A percentile compares a stretch with the other conserved stretches of the same genome.
Conservation (phyloP, 2,329 filamentous ascomycete genomes). For the Claviceps sp. region DNA sequence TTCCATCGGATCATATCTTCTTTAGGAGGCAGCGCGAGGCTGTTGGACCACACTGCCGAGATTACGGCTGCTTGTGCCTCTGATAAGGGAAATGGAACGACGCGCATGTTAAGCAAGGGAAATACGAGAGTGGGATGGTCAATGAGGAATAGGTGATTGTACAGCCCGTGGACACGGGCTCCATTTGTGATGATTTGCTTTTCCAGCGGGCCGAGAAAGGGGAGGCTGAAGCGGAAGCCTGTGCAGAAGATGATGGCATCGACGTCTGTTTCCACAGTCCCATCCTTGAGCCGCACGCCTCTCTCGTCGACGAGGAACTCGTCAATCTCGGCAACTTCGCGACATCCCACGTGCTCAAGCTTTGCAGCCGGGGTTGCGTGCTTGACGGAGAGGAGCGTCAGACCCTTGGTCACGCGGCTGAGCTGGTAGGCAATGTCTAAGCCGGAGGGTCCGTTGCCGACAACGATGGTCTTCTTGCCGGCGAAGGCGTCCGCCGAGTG, state of each 20-base stretch:
- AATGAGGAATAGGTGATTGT: slow-evolving; percentile 67
- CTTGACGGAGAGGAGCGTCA: slow-evolving; percentile 52
- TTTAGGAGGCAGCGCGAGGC: slow-evolving; percentile 48
- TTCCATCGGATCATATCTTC: slow-evolving; percentile 62
- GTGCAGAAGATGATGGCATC: slow-evolving; percentile 80
- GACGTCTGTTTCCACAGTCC: slow-evolving; percentile 49
- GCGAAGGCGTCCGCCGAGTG: slow-evolving; percentile 49
- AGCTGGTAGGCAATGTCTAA: slow-evolving; percentile 75
- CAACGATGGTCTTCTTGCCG: slow-evolving; percentile 63
- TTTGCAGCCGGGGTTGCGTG: slow-evolving; percentile 33
- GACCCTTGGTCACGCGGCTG: slow-evolving; percentile 40
- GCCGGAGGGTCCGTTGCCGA: slow-evolving; percentile 76
- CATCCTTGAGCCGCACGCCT: slow-evolving; percentile 54
- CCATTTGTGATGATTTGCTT: slow-evolving; percentile 52
- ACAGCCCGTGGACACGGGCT: slow-evolving; percentile 55
- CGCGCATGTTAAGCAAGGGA: slow-evolving; percentile 59
- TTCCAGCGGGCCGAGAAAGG: slow-evolving; percentile 45
- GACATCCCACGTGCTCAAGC: slow-evolving; percentile 31
- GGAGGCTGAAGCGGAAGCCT: slow-evolving; percentile 75
- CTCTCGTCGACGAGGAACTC: slow-evolving; percentile 40
- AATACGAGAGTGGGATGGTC: slow-evolving; percentile 68
- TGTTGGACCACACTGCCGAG: slow-evolving; percentile 63
- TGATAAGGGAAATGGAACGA: slow-evolving; percentile 76
- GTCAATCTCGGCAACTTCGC: slow-evolving; percentile 44
- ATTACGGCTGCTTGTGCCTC: slow-evolving; percentile 71